These are phyloP conservation scores for Boletus bicolor DNA, from an alignment of 768 basidiomycete species.

Conservation along the genomic window DNA sequence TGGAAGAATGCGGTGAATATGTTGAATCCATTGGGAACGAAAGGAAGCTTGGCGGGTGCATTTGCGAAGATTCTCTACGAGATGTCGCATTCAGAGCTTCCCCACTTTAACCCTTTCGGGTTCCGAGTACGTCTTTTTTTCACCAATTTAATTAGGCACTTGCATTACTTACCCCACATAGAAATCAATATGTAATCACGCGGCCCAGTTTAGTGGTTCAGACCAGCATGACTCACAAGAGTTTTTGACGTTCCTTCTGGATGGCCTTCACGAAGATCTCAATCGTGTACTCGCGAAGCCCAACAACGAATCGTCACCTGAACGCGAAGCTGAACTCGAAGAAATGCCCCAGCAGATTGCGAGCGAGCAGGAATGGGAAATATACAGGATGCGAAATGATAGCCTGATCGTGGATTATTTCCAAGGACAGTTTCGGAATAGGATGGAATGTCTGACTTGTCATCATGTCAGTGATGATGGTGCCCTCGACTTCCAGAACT, in stretches of 20 bases:
- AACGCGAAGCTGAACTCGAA: constrained; percentile 87
- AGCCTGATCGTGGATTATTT: constrained; percentile 95
- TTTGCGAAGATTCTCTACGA: constrained; percentile 83
- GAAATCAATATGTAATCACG: constrained; percentile 58
- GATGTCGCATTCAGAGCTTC: constrained; percentile 84
- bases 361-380: constrained; percentile 88
- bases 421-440: constrained; percentile 94
- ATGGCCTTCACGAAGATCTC: constrained; percentile 87
- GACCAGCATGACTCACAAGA: constrained; percentile 99
- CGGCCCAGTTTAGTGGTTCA: constrained; percentile 73
- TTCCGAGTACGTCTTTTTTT: constrained; percentile 70
- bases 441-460: constrained; percentile 87
- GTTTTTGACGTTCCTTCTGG: constrained; percentile 90
- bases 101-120: constrained; percentile 74
- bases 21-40: constrained; percentile 82
- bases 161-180: constrained; percentile 30
- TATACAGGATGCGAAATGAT: constrained; percentile 87
- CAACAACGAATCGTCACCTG: constrained; percentile 58
- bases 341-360: constrained; percentile 82
- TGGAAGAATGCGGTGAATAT: constrained; percentile 85
- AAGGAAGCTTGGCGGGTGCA: constrained; percentile 74
- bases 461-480: constrained; percentile 56
- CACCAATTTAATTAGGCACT: background rate
- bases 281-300: constrained; percentile 80
- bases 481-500: background rate